Base-by-base conservation (phyloP, 352 stramenopile genomes). In the Bremia lactucae region DNA sequence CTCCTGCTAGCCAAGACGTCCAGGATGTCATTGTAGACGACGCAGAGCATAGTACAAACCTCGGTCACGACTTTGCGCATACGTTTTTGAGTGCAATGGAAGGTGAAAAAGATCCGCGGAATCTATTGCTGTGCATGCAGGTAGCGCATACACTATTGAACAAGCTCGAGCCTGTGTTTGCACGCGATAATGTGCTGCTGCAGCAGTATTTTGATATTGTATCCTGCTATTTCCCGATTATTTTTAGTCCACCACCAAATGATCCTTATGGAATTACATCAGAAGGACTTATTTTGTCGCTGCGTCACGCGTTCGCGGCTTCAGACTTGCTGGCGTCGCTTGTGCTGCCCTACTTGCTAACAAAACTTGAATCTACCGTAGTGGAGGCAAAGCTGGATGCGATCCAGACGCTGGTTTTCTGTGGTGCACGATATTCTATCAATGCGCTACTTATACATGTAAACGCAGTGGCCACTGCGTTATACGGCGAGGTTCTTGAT, bases 161-260 rank as follows among this genome's bases (percentile, higher is more conserved):
- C 42, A 65, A 68, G 36, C 62, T 92, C 16, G 63, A 69, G 38
- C 36, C 46, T 1, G 67, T 84, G 40, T 91, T 92, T 43, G 72
- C 70, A 9, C 55, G 55, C 31, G 67, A 75, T 31, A 80, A 83
- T n/a, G 58, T 62, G 15, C 46, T 87, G 22, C 55, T 86, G 48
- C 63, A 88, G 59, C 76, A 88, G 38, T 88, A 93, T 47, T 95
- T 95, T 38, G 78, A 95, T 39, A 61, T 89, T n/a, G 79, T 85
- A 15, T 91, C 83, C 22, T 95, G 83, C 62, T 95, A 95, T 52
- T 95, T 95, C 35, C 84, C 84, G 3, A 94, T 95, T 45, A 95
- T 87, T 46, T 95, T 95, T 52, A 92, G 74, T 26, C 84, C 84
- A 31, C 84, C 84, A 14, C 82, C 82, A 2, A 95, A 95, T 36